Conservation (phyloP, 352 stramenopile species). For the Thalassiosira sp. region DNA sequence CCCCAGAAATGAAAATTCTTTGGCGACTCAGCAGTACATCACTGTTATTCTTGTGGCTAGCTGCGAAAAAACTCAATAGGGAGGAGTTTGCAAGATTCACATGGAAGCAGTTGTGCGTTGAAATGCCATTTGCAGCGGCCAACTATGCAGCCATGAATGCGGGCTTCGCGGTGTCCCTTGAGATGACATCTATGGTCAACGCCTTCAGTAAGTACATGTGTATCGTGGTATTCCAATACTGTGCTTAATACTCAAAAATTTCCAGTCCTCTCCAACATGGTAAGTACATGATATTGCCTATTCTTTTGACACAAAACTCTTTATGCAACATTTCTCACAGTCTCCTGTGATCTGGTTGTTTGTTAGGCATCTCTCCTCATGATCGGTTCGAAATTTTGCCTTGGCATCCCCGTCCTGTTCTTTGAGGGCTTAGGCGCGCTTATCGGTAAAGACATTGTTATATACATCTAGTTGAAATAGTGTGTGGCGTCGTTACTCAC, state of each 20-base stretch:
- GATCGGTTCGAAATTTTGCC: constrained; percentile 30
- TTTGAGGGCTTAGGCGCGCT: constrained; percentile 38
- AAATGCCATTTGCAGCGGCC: constrained; percentile 41
- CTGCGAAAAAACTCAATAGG: constrained; percentile 28
- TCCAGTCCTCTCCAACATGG: constrained; percentile 11
- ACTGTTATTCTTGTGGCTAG: constrained; percentile 64
- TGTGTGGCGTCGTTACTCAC: not conserved
- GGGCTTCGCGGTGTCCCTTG: constrained; percentile 35
- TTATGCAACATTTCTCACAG: not conserved
- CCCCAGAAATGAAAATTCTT: constrained; percentile 86
- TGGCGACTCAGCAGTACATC: constrained; percentile 86
- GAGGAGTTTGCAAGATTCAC: constrained; percentile 33
- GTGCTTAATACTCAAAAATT: not conserved
- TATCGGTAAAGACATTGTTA: constrained; percentile 3
- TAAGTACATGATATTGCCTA: not conserved
- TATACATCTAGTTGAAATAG: not conserved
- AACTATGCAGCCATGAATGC: constrained; percentile 53
- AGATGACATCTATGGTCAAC: constrained; percentile 45
- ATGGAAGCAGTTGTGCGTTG: constrained; percentile 17
- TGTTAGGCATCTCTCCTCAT: constrained; percentile 48
- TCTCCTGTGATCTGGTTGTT: constrained; percentile 9
- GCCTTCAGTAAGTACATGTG: constrained; percentile 28
- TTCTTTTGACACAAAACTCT: not conserved
- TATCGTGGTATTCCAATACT: not conserved
- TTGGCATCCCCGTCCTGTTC: constrained; percentile 31